Base-by-base conservation (phyloP, 1,139 yeast species). In the Ashbya aceris region DNA sequence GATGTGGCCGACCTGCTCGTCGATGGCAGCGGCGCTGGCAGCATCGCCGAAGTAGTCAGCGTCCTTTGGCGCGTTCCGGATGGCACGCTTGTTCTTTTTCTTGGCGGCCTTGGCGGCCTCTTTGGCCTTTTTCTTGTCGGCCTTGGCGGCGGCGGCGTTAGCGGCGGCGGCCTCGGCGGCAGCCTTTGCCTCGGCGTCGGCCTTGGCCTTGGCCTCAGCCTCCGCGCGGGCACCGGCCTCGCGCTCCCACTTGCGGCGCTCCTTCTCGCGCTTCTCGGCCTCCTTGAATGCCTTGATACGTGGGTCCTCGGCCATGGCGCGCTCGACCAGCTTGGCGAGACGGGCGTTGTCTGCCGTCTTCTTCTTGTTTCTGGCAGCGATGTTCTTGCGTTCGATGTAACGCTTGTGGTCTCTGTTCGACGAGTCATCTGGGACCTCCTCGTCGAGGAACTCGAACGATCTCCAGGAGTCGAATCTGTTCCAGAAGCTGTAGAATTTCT, bases 391-490 rank as follows among this genome's bases (percentile, higher is more conserved):
- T 72, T 91, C 98, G 57, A 89, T 83, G 73, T 87, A 85, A 72
- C 99, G 94, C 75, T 91, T 91, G 77, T 91, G 95, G 66, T 91
- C 98, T 76, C 99, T 87, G 79, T 91, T 93, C 50, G 95, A 85
- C 49, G 96, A 84, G 70, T 91, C 99, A 72, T 91, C 99, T 53
- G 99, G 99, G 61, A 89, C 96, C 65, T 91, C 99, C 72, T 91
- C 98, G 63, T 91, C 99, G 66, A 89, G 78, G 71, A 89, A 91
- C 71, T 91, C 99, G 63, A 91, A 91, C 38, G 96, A 74, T 74
- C 95, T 86, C 99, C 99, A 91, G 28, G 98, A 91, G 65, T 91
- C 97, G 57, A 91, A 86, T 66, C 83, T 83, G 68, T 87, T 87
- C 91, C 93, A 91, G 74, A 85, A 86, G 46, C 74, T 70, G 73